These are phyloP conservation scores for Mucor ambiguus DNA, from an alignment of 371 early-diverging fungal species.

Conservation along the genomic window DNA sequence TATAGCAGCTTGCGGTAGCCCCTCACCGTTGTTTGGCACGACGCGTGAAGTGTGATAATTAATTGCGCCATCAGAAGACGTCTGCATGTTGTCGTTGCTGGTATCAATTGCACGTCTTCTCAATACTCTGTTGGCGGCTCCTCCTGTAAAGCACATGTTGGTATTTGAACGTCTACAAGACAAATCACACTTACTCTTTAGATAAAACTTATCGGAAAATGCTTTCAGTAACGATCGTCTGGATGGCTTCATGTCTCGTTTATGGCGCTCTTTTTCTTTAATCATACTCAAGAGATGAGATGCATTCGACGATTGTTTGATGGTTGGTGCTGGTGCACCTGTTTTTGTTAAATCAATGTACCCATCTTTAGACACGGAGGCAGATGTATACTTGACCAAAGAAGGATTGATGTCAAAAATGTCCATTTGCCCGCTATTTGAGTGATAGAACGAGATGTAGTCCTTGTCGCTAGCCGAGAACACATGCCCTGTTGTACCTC, in stretches of 20 bases:
- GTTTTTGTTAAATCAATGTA: background rate
- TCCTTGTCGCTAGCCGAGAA: background rate
- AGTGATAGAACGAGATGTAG: slow-evolving; percentile 7
- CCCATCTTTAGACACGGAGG: background rate
- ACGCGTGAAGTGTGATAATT: background rate
- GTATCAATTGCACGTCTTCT: background rate
- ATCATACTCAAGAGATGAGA: background rate
- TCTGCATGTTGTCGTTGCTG: background rate
- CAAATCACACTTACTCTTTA: background rate
- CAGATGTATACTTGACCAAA: background rate
- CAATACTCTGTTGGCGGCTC: background rate
- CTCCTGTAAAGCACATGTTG: background rate
- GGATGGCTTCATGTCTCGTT: background rate
- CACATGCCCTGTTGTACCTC: background rate
- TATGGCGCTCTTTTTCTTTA: background rate
- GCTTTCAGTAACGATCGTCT: background rate
- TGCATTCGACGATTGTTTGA: background rate
- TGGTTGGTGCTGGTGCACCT: background rate
- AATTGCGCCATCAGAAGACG: slow-evolving; percentile 1
- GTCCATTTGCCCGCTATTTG: background rate
- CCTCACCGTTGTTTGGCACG: background rate
- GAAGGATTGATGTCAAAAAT: background rate
- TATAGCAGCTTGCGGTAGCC: background rate
- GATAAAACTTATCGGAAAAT: background rate
- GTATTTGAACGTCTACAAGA: background rate